These are phyloP conservation scores for Trichoderma lentiforme DNA, from an alignment of 2,329 filamentous ascomycete species.

Conservation along the genomic window DNA sequence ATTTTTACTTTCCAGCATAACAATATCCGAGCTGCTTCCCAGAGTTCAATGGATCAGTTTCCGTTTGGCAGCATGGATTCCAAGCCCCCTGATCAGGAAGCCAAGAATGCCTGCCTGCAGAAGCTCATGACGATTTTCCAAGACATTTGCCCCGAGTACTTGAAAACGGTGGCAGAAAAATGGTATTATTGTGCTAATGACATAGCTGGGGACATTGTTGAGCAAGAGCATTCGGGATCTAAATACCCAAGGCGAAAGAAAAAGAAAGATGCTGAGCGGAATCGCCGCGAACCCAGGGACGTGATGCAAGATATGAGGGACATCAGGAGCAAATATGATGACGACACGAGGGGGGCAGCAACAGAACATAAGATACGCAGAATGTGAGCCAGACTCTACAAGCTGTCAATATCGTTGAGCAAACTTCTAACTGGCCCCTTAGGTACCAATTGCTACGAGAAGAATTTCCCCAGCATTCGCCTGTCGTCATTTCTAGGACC, in stretches of 20 bases:
- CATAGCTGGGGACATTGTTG: constrained; percentile 39
- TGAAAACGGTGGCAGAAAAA: constrained; percentile 29
- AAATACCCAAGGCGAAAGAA: constrained; percentile 35
- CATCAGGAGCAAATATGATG: background rate
- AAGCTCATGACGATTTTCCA: constrained; percentile 38
- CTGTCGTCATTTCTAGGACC: constrained; percentile 14
- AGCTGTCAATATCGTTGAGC: background rate
- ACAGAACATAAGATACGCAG: background rate
- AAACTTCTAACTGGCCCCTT: background rate
- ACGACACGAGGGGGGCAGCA: background rate
- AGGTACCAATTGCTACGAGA: background rate
- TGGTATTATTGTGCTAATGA: constrained; percentile 29
- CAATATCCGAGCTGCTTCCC: background rate
- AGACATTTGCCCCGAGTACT: constrained; percentile 42
- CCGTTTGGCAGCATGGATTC: background rate
- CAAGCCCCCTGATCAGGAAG: background rate
- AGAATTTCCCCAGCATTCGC: constrained; percentile 25
- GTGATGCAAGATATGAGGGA: background rate
- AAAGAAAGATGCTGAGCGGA: constrained; percentile 38
- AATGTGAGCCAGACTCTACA: background rate
- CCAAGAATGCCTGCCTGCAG: constrained; percentile 19
- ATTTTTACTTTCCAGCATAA: background rate
- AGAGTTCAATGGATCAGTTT: background rate
- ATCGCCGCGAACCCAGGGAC: constrained; percentile 30
- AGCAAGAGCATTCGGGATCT: constrained; percentile 37